phyloP scores from a whole-genome alignment of 2,329 filamentous ascomycete species.

The Aspergillus bombycis region DNA sequence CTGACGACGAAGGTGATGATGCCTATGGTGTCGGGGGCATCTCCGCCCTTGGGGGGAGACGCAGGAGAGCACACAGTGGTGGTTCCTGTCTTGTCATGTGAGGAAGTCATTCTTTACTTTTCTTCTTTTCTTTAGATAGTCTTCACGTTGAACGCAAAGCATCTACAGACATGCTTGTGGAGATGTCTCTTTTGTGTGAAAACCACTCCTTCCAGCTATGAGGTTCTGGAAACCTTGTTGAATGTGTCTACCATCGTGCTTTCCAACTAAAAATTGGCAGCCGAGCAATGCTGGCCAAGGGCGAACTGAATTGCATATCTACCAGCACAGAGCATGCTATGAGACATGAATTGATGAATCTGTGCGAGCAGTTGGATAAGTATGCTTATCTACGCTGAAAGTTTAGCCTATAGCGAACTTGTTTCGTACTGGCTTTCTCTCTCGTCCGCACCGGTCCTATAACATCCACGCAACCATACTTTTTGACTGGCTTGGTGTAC shows the following conservation, averaged over 20 bases:
- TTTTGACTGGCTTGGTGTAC: conserved; percentile 8
- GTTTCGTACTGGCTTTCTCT: not conserved
- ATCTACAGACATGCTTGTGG: not conserved
- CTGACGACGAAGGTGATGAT: conserved; percentile 72
- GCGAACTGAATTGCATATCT: conserved; percentile 11
- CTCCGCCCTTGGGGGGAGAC: conserved; percentile 51
- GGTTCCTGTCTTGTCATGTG: conserved; percentile 66
- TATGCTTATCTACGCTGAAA: not conserved
- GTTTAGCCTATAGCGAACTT: not conserved
- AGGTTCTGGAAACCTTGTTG: conserved; percentile 20
- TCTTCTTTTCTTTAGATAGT: not conserved
- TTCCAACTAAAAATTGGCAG: not conserved
- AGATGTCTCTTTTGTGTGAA: not conserved
- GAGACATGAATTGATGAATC: conserved; percentile 17
- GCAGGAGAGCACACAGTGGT: conserved; percentile 66
- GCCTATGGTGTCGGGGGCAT: conserved; percentile 38
- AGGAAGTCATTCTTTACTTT: conserved; percentile 27
- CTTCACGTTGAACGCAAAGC: not conserved
- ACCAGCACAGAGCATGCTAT: conserved; percentile 8
- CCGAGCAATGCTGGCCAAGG: conserved; percentile 18
- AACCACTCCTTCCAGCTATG: not conserved
- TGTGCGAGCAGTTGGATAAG: not conserved
- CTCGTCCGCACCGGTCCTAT: not conserved
- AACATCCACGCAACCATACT: not conserved
- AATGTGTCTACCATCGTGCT: not conserved